Evolutionary conservation across 345 rosid species (phyloP), one percentile per base, ranked within the genome.

Genomic region (Aethionema arabicum): DNA sequence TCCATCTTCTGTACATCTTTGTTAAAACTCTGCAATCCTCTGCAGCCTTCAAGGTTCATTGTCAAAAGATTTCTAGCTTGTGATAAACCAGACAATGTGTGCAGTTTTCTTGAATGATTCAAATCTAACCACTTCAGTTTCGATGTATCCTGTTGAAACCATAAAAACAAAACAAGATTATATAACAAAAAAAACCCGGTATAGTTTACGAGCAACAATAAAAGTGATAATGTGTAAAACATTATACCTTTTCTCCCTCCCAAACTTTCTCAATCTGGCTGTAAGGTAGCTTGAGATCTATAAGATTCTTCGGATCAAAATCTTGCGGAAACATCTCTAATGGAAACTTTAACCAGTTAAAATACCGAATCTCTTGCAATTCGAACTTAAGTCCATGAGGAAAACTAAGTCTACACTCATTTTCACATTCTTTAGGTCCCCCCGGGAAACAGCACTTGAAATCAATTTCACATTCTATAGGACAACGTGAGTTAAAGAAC

Each of bases 241-340:
- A 10, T 4, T 5, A 1, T 70, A 72, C 77, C 72, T 69, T 64
- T 9, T n/a, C 55, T 45, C 55, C 61, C 4, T 53, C 39, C 78
- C 78, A 77, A 3, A 77, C 10, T 48, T 70, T 45, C 59, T 74
- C 36, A 6, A 77, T 35, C 0, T 11, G 7, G 48, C 78, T 59
- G 8, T 39, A 4, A 5, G 38, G 50, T 14, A 77, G 36, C n/a
- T 45, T 48, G 39, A 74, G 69, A 27, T 62, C 67, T 6, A 74
- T 49, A 35, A 66, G 67, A 8, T 74, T 67, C 9, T 63, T 32
- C 0, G 66, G 66, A 5, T 43, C 5, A 35, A 67, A 70, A 3
- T 27, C 49, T 37, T 8, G 6, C 3, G 81, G 74, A 31, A 74
- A 14, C 5, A 51, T 56, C 9, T 57, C 51, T 2, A 11, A 5